A percentile compares a stretch with the other conserved stretches of the same genome.
phyloP scores from a whole-genome alignment of 2,329 filamentous ascomycete genomes.

The Neofusicoccum umdonicola region DNA sequence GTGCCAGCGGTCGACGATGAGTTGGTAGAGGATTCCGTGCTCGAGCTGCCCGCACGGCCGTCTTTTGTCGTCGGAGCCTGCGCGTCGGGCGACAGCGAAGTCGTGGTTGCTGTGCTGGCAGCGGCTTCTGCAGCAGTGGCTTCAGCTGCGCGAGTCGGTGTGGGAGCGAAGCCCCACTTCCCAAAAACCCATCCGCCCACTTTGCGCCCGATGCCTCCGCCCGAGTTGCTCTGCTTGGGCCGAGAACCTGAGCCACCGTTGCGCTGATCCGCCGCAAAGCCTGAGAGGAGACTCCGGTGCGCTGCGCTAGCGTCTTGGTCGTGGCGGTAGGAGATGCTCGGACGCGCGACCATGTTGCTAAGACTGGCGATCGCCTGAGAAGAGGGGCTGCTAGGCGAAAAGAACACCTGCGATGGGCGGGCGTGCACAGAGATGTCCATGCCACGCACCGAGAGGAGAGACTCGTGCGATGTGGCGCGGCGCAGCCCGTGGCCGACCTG shows the following conservation, averaged over 20 bases:
- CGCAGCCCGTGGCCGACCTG: conserved; percentile 18
- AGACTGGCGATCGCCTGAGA: conserved; percentile 21
- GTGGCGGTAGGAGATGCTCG: conserved; percentile 32
- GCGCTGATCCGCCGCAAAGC: conserved; percentile 25
- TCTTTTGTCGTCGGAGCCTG: neutral
- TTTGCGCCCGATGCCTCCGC: conserved; percentile 47
- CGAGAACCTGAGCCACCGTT: conserved; percentile 3
- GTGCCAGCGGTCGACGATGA: neutral
- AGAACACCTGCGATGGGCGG: conserved; percentile 72
- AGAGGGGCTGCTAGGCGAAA: conserved; percentile 41
- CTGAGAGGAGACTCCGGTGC: conserved; percentile 51
- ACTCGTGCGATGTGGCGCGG: conserved; percentile 73
- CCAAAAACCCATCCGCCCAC: conserved; percentile 66
- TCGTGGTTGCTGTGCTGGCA: conserved; percentile 19
- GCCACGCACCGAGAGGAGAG: conserved; percentile 79
- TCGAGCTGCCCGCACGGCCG: conserved; percentile 4
- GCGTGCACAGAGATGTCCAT: conserved; percentile 84
- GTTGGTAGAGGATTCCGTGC: neutral
- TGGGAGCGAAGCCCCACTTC: conserved; percentile 57
- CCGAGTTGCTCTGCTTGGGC: conserved; percentile 8
- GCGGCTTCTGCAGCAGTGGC: neutral
- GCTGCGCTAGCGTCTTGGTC: conserved; percentile 50
- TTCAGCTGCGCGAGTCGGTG: conserved; percentile 18
- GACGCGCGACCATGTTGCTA: conserved; percentile 43
- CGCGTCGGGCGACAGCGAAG: conserved; percentile 9